Evolutionary conservation across 768 basidiomycete genomes (phyloP).

Genomic region (Rhodotorula toruloides): DNA sequence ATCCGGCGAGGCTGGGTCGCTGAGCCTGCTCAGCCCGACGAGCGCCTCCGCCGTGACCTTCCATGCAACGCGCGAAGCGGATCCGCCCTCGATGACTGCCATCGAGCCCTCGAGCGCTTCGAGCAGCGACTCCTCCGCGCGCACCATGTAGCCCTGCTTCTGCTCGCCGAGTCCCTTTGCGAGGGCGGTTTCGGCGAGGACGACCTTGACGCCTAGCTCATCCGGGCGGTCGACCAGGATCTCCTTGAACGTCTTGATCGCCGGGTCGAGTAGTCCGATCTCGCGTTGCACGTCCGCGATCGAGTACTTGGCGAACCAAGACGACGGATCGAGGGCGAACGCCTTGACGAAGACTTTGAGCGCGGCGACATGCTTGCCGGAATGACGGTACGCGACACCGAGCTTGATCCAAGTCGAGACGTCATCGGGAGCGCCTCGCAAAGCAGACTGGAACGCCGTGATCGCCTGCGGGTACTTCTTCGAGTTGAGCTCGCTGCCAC

Average conservation of each 20-base stretch:
- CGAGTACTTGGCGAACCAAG: constrained; percentile 79
- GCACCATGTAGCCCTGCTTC: constrained; percentile 62
- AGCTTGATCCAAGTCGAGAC: constrained; percentile 79
- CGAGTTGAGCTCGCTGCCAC: constrained; percentile 67
- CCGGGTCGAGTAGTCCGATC: constrained; percentile 67
- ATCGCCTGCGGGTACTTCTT: constrained; percentile 39
- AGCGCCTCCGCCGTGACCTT: constrained; percentile 72
- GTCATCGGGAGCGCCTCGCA: constrained; percentile 56
- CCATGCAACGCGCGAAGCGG: constrained; percentile 71
- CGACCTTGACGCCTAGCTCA: constrained; percentile 67
- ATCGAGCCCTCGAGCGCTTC: constrained; percentile 57
- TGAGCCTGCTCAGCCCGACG: constrained; percentile 57
- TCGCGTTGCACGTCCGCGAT: constrained; percentile 78
- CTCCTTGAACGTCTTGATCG: constrained; percentile 60
- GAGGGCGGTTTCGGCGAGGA: constrained; percentile 67
- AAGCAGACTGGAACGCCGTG: constrained; percentile 39
- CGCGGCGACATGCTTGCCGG: constrained; percentile 81
- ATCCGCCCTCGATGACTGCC: constrained; percentile 52
- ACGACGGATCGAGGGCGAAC: constrained; percentile 63
- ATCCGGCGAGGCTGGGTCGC: background rate
- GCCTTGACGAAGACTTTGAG: constrained; percentile 78
- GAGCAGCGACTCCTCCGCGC: constrained; percentile 70
- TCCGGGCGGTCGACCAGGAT: constrained; percentile 58
- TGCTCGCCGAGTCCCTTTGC: constrained; percentile 64
- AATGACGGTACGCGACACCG: constrained; percentile 82